Percentiles rank a stretch among this genome's conserved stretches.
Conservation (phyloP, 2,329 filamentous ascomycete species). For the Diaporthe sp. region DNA sequence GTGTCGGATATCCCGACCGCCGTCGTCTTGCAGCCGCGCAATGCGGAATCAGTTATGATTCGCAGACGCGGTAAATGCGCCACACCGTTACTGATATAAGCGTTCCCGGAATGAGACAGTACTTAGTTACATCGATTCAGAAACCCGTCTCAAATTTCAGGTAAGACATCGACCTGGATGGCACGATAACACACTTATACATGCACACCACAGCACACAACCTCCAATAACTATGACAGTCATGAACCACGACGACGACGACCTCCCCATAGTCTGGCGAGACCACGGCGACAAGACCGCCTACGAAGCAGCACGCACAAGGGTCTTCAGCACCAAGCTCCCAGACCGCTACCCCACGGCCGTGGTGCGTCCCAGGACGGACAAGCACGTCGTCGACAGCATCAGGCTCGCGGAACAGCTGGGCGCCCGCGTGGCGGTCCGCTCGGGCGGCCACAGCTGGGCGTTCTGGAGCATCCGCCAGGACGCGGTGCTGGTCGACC, state of each 20-base stretch:
- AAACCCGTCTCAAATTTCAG: background rate
- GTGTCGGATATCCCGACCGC: background rate
- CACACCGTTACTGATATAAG: background rate
- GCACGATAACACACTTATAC: too few species aligned
- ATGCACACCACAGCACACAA: background rate
- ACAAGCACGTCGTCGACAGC: background rate
- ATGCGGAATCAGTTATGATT: too few species aligned
- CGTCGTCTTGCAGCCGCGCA: too few species aligned
- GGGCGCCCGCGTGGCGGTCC: background rate
- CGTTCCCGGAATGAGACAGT: background rate
- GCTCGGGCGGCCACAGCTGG: background rate
- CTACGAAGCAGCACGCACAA: background rate
- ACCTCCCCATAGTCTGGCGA: background rate
- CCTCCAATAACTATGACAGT: background rate
- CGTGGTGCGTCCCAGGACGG: background rate
- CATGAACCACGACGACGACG: background rate
- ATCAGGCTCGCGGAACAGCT: background rate
- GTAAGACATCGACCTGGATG: too few species aligned
- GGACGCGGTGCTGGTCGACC: background rate
- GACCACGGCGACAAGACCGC: background rate
- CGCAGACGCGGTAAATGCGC: background rate
- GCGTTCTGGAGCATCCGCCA: background rate
- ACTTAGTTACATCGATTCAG: background rate
- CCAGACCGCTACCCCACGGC: background rate
- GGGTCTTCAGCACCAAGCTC: background rate